Evolutionary conservation across 2,329 filamentous ascomycete species (phyloP).

Genomic region (Cordyceps cicadae): DNA sequence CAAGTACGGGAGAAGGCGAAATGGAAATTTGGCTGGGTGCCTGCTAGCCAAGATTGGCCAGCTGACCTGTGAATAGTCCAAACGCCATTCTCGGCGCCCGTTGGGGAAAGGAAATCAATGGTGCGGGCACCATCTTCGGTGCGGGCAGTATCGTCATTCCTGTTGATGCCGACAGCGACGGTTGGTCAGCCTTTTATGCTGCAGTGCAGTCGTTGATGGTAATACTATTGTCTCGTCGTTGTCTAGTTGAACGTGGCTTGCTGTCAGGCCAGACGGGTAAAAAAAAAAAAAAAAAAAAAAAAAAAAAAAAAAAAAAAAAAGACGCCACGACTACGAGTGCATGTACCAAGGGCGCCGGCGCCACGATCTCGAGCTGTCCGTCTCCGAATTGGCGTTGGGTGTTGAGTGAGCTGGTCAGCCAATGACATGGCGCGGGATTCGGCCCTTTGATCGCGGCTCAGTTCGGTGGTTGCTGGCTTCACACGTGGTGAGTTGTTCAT

Average conservation of each 20-base stretch:
- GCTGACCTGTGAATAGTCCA: constrained; percentile 1
- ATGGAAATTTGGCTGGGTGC: not conserved
- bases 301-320: not conserved
- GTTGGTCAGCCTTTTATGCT: not conserved
- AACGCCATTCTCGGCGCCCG: not conserved
- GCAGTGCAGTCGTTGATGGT: not conserved
- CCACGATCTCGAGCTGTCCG: constrained; percentile 8
- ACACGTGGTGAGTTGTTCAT: not conserved
- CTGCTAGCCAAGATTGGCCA: not conserved
- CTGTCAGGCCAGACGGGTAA: not conserved
- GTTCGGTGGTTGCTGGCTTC: not conserved
- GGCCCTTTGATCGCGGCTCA: not conserved
- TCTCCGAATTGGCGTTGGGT: not conserved
- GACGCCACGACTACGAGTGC: not conserved
- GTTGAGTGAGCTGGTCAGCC: not conserved
- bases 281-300: not conserved
- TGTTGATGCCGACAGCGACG: too few relatives aligned
- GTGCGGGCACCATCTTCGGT: too few relatives aligned
- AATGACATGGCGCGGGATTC: constrained; percentile 1
- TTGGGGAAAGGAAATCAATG: too few relatives aligned
- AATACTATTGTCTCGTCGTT: not conserved
- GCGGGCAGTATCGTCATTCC: too few relatives aligned
- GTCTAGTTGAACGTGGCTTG: not conserved
- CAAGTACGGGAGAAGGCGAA: not conserved
- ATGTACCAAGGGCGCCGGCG: constrained; percentile 7